Percentiles rank a stretch among this genome's conserved stretches.
These are phyloP conservation scores for Oryza meyeriana DNA, from an alignment of 176 grass and related monocot species.

Conservation along the genomic window DNA sequence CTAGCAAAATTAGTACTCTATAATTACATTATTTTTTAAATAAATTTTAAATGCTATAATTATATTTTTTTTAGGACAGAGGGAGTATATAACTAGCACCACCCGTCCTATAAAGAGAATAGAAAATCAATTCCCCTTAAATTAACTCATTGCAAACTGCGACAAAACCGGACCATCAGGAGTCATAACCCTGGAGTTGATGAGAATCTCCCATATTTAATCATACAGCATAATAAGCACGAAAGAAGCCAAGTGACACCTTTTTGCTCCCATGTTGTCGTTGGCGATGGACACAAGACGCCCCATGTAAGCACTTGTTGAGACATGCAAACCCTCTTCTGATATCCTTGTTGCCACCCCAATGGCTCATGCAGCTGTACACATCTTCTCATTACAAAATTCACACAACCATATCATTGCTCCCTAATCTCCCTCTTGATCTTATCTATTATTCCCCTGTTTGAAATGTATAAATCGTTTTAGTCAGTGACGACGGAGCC, in stretches of 20 bases:
- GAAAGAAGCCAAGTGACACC: conserved; percentile 32
- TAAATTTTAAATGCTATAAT: too few relatives aligned
- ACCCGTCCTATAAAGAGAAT: not conserved
- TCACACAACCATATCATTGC: not conserved
- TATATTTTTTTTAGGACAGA: too few relatives aligned
- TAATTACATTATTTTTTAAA: too few relatives aligned
- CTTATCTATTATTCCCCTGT: conserved; percentile 6
- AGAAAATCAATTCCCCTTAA: not conserved
- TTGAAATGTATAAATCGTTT: not conserved
- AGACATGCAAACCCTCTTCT: conserved; percentile 16
- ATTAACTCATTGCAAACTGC: not conserved
- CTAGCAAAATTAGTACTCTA: too few relatives aligned
- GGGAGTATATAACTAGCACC: not conserved
- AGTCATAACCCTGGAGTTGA: not conserved
- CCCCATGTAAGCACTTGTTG: conserved; percentile 3
- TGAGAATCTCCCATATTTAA: conserved; percentile 27
- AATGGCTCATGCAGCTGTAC: conserved; percentile 38
- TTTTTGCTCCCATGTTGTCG: conserved; percentile 35
- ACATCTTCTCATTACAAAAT: conserved; percentile 11
- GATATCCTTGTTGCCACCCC: conserved; percentile 27
- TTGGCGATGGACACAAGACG: not conserved
- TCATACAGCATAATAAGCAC: conserved; percentile 12
- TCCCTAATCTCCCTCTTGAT: conserved; percentile 10
- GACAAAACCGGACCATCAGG: conserved; percentile 41
- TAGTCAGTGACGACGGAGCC: too few relatives aligned